Conservation (phyloP, 768 basidiomycete species). For the Tulasnella sp. region DNA sequence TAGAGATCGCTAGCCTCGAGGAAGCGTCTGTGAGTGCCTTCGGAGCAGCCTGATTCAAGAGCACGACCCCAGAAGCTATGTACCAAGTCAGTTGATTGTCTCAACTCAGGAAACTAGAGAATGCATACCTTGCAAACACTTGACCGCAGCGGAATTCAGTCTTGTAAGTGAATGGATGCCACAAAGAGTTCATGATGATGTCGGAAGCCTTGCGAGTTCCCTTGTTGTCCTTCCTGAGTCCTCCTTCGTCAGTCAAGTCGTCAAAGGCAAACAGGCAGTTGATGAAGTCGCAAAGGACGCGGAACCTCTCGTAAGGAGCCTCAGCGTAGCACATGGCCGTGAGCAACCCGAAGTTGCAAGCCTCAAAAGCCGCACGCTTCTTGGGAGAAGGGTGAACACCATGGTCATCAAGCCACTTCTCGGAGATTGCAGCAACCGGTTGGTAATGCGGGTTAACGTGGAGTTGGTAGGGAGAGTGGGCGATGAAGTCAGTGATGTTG, state of each 20-base stretch:
- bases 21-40: slow-evolving; percentile 17
- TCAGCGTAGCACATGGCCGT: slow-evolving; percentile 58
- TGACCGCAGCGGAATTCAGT: slow-evolving; percentile 12
- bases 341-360: slow-evolving; percentile 33
- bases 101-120: too few relatives aligned
- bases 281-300: slow-evolving; percentile 22
- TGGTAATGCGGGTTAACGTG: slow-evolving; percentile 9
- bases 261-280: slow-evolving; percentile 16
- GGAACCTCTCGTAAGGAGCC: slow-evolving; percentile 43
- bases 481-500: slow-evolving; percentile 61
- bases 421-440: background rate
- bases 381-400: slow-evolving; percentile 1
- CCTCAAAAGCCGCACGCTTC: slow-evolving; percentile 3
- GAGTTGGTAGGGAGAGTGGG: slow-evolving; percentile 35
- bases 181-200: slow-evolving; percentile 11
- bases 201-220: slow-evolving; percentile 13
- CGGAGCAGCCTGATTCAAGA: background rate
- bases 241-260: slow-evolving; percentile 15
- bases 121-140: slow-evolving; percentile 5
- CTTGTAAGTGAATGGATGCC: slow-evolving; percentile 8
- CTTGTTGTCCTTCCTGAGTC: slow-evolving; percentile 10
- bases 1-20: slow-evolving; percentile 21
- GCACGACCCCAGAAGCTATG: slow-evolving; percentile 16
- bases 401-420: slow-evolving; percentile 9
- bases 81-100: background rate